Percentiles rank a stretch among this genome's conserved stretches.
These are phyloP conservation scores for Acanthamoeba lenticulata DNA, from an alignment of 208 protist species.

Conservation along the genomic window DNA sequence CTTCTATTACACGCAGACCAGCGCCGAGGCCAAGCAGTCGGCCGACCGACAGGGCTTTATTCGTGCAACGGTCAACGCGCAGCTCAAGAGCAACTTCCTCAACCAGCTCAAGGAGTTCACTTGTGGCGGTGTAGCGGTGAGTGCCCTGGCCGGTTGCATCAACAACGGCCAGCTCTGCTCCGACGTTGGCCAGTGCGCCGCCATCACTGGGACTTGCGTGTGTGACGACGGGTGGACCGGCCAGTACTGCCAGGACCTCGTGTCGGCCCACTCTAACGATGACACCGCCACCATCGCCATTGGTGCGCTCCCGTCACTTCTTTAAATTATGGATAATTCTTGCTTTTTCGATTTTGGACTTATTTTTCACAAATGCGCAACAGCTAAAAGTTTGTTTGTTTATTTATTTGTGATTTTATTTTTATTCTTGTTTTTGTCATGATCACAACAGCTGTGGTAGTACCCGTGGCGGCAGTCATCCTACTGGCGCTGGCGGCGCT, in stretches of 20 bases:
- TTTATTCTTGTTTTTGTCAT: too few species aligned
- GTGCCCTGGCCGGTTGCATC: neutral
- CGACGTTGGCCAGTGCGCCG: neutral
- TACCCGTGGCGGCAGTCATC: neutral
- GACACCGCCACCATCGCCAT: neutral
- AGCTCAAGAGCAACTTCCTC: neutral
- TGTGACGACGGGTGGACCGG: neutral
- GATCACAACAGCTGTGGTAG: too few species aligned
- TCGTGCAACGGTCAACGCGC: neutral
- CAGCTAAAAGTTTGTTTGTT: too few species aligned
- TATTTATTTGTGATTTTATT: too few species aligned
- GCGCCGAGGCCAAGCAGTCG: neutral
- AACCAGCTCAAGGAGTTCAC: constrained; percentile 35
- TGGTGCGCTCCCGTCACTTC: too few species aligned
- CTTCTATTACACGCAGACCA: neutral
- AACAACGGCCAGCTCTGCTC: neutral
- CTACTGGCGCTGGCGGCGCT: neutral
- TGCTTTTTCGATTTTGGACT: too few species aligned
- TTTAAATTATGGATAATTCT: too few species aligned
- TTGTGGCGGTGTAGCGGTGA: neutral
- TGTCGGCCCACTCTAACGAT: neutral
- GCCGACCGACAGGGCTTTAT: neutral
- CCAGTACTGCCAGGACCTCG: neutral
- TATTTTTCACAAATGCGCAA: too few species aligned
- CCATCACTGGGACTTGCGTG: neutral